Evolutionary conservation across 1,284 basidiomycete species (phyloP), one percentile per base, ranked within the genome.

Genomic region (Neolentinus lepideus): DNA sequence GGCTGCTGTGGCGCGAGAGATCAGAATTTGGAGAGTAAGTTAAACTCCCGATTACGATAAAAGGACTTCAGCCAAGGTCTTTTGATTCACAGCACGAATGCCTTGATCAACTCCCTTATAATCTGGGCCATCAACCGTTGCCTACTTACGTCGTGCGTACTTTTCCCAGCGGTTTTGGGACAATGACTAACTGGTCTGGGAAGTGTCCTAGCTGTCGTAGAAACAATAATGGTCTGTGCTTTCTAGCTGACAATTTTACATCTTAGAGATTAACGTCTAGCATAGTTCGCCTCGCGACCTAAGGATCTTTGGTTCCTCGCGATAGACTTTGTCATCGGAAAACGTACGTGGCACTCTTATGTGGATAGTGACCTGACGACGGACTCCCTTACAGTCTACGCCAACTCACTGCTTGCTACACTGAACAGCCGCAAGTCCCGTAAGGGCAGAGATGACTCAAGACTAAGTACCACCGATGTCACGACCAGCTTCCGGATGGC

Each of bases 81-180:
- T 6, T 31, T 11, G 4, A 21, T 26, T 6, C 22, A n/a, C 2
- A 52, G 48, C 45, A 10, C 61, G 2, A 45, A 60, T 4, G 57
- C 56, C 1, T 24, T 58, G 8, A 29, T 57, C 0, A 55, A 60
- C 46, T 56, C 57, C 46, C 29, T 54, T 29, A 53, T 62, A 1
- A 59, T 56, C 1, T 56, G 61, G 16, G 53, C 58, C 19, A 56
- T 63, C 25, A 61, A 63, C 21, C 60, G 62, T 4, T 63, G 62
- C 36, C 45, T 62, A 8, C 50, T 63, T 14, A 29, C 61, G 38
- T 56, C 58, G 61, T 61, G 31, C 29, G 60, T 38, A 4, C 16
- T 45, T 16, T 25, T 16, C n/a, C 19, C 29, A 10, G 6, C n/a
- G 2, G 12, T 2, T 6, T 3, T n/a, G 21, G 14, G 12, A 1